Base-by-base conservation (phyloP, 2,329 filamentous ascomycete species). In the Fusarium bulbicola region DNA sequence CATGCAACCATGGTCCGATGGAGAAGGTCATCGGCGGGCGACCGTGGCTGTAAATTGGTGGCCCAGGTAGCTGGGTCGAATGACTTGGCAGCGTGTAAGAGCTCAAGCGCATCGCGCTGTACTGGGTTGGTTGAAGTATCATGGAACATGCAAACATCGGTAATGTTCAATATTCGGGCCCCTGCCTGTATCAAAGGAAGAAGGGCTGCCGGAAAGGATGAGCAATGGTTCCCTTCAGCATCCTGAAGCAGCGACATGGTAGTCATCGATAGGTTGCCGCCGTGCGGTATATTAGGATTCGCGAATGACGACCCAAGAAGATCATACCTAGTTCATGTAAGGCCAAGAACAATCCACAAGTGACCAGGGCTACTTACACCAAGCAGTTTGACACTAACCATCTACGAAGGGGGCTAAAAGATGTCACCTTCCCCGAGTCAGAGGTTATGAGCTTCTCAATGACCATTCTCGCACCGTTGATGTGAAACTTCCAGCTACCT, bases 311-410 rank as follows among this genome's bases (percentile, higher is more conserved):
- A 30, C 14, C 28, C 46, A 13, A 49, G 45, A 12, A n/a, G 46
- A 30, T 49, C 28, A n/a, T 49, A 49, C 28, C 46, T 49, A 49
- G 28, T n/a, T n/a, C 14, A 6, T 49, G 14, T 18, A 16, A 49
- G 21, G 14, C 12, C 7, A n/a, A 9, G 10, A n/a, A 0, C 5
- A 3, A 30, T 6, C 14, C 5, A 49, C 10, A n/a, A 18, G 0
- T 30, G 20, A 2, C 2, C 14, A 30, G 7, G 3, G 7, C 5
- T 12, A 30, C 46, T 30, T n/a, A 30, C 28, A 49, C 46, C 20
- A 49, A 5, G 20, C 46, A 49, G 4, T 49, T 49, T 16, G 46
- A 49, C 1, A 49, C 28, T 6, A 49, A n/a, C 14, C 28, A 49
- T 3, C 46, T 49, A 3, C 46, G 46, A 16, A 49, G 46, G n/a